These are phyloP conservation scores for Leccinum subrobustum DNA, from an alignment of 1,284 basidiomycete genomes.

Conservation along the genomic window DNA sequence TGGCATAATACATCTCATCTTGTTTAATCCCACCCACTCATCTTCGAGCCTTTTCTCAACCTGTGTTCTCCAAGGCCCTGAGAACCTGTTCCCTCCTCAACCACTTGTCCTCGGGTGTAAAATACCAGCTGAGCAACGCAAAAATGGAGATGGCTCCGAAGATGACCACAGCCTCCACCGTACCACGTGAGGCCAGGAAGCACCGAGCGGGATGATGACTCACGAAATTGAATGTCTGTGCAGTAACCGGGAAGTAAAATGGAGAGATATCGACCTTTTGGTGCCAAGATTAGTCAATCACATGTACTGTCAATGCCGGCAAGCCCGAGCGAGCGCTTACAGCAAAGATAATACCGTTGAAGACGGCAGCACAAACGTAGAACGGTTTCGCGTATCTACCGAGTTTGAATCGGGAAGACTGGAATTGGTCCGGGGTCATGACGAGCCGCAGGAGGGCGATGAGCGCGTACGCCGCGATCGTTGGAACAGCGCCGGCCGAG, in stretches of 20 bases:
- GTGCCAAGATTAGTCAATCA: conserved; percentile 1
- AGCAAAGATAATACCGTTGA: conserved; percentile 71
- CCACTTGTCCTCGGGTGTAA: conserved; percentile 77
- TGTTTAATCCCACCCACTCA: background rate
- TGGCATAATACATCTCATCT: conserved; percentile 4
- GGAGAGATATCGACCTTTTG: conserved; percentile 73
- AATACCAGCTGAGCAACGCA: conserved; percentile 72
- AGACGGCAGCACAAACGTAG: conserved; percentile 64
- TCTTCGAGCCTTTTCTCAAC: conserved; percentile 20
- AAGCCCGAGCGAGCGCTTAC: conserved; percentile 41
- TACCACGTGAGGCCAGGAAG: conserved; percentile 15
- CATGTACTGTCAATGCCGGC: background rate
- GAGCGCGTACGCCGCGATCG: conserved; percentile 79
- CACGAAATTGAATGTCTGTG: conserved; percentile 78
- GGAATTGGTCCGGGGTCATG: conserved; percentile 75
- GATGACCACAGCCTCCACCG: conserved; percentile 65
- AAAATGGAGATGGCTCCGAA: conserved; percentile 76
- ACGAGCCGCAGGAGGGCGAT: conserved; percentile 71
- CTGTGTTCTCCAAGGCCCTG: conserved; percentile 42
- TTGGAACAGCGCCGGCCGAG: conserved; percentile 78
- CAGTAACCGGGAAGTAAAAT: conserved; percentile 76
- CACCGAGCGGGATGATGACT: conserved; percentile 30
- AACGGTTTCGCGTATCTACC: conserved; percentile 65
- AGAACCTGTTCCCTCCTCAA: conserved; percentile 60
- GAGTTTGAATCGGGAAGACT: conserved; percentile 66